Percentiles rank a stretch among this genome's conserved stretches.
These are phyloP conservation scores for Raffaelea deltoideospora DNA, from an alignment of 2,329 filamentous ascomycete genomes.

Conservation along the genomic window DNA sequence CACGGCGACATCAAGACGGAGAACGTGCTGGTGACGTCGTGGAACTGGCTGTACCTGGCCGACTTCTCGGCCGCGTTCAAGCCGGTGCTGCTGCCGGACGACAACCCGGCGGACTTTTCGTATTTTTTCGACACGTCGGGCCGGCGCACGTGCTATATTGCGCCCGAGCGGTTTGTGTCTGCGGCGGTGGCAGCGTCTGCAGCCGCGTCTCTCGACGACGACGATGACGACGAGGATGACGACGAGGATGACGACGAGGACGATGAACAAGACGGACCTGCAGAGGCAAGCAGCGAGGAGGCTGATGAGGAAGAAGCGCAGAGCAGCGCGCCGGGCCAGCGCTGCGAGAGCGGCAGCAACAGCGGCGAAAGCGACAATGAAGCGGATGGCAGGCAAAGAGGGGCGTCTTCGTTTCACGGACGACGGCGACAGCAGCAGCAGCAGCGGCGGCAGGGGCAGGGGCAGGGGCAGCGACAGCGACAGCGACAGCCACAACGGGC, in stretches of 20 bases:
- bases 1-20: slow-evolving; percentile 99
- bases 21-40: slow-evolving; percentile 91
- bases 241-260: slow-evolving; percentile 32
- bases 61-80: slow-evolving; percentile 96
- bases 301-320: not conserved
- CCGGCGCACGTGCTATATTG: slow-evolving; percentile 83
- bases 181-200: slow-evolving; percentile 38
- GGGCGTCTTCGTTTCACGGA: too few relatives aligned
- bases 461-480: not conserved
- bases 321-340: too few relatives aligned
- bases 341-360: not conserved
- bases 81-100: slow-evolving; percentile 80
- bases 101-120: slow-evolving; percentile 93
- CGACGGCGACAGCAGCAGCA: not conserved
- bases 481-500: not conserved
- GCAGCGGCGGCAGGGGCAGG: not conserved
- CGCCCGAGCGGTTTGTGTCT: slow-evolving; percentile 78
- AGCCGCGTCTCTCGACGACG: not conserved
- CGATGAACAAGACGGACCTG: not conserved
- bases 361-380: not conserved
- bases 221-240: slow-evolving; percentile 24
- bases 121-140: slow-evolving; percentile 96
- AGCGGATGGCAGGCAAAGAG: not conserved
- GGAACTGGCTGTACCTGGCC: slow-evolving; percentile 98
- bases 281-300: not conserved